Base-by-base conservation (phyloP, 2,329 filamentous ascomycete genomes). In the Pleomassaria siparia region DNA sequence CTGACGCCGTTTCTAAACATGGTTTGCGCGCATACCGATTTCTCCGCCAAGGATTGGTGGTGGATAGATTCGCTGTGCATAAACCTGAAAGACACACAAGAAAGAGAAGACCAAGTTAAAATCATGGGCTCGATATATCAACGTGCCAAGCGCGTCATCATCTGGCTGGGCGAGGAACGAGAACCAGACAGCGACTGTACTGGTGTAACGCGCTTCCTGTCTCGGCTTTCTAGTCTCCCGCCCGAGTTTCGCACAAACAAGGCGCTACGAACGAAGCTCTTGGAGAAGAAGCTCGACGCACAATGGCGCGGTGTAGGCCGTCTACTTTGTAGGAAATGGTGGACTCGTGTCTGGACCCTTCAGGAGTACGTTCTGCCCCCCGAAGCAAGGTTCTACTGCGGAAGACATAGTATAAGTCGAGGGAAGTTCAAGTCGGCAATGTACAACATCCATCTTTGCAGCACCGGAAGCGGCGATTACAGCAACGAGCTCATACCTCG, bases 41-140 rank as follows among this genome's bases (percentile, higher is more conserved):
- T 62, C 41, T 15, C 51, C 1, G 40, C 53, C 5, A 40, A 43
- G 2, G 51, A 63, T 25, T 66, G 60, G 63, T 67, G 62, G 62
- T 67, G 63, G 64, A 63, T 68, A 4, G 64, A 69, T 36, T 57
- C 54, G 10, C 43, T 69, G 1, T 64, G 59, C 25, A 66, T 69
- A 43, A 64, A 68, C 35, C 55, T 64, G 6, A 39, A 48, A 8
- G 57, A 67, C 47, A 43, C 47, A 3, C 24, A 53, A 15, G 62
- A 69, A 46, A 55, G 60, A 13, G 58, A 56, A n/a, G 33, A 51
- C 25, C 66, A 69, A 35, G 59, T 68, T 12, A 55, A 53, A n/a
- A 59, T 69, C 28, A 67, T 68, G 64, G 59, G 59, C 4, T 49
- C 63, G 1, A 66, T 69, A 15, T 69, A 66, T 43, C 57, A 47